Percentiles rank a stretch among this genome's conserved stretches.
Conservation (phyloP, 371 early-diverging fungal species). For the Mucor plumbeus region DNA sequence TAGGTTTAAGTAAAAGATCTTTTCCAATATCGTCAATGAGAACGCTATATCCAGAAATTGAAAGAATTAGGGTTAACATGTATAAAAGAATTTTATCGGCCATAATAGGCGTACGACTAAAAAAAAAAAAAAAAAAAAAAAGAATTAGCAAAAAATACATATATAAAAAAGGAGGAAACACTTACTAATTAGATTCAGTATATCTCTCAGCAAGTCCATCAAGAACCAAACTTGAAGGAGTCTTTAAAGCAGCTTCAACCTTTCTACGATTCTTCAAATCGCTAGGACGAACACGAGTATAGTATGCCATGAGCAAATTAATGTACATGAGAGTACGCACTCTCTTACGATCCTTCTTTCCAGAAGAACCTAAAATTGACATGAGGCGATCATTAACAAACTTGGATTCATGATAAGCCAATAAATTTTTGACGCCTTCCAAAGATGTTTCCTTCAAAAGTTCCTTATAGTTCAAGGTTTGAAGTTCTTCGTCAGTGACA, state of each 20-base stretch:
- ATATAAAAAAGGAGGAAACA: background rate
- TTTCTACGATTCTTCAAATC: slow-evolving; percentile 59
- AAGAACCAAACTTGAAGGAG: slow-evolving; percentile 63
- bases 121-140: background rate
- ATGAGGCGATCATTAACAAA: slow-evolving; percentile 57
- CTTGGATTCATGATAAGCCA: slow-evolving; percentile 56
- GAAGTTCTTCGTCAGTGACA: slow-evolving; percentile 65
- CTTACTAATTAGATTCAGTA: slow-evolving; percentile 62
- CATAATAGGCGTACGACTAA: slow-evolving; percentile 67
- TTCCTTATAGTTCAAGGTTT: slow-evolving; percentile 61
- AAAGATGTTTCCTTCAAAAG: slow-evolving; percentile 52
- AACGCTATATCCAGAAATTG: slow-evolving; percentile 71
- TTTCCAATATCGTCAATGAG: slow-evolving; percentile 64
- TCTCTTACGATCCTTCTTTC: slow-evolving; percentile 66
- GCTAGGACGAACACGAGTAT: slow-evolving; percentile 54
- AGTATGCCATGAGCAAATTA: slow-evolving; percentile 71
- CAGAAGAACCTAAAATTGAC: slow-evolving; percentile 47
- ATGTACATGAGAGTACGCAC: slow-evolving; percentile 75
- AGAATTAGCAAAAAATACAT: no score
- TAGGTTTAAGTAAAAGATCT: slow-evolving; percentile 67
- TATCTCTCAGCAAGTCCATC: slow-evolving; percentile 72
- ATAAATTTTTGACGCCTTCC: slow-evolving; percentile 38
- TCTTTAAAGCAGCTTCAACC: slow-evolving; percentile 55
- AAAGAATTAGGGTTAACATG: slow-evolving; percentile 73
- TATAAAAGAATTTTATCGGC: slow-evolving; percentile 82